Percentiles rank a stretch among this genome's conserved stretches.
These are phyloP conservation scores for Citrus trifoliata DNA, from an alignment of 345 rosid species.

Conservation along the genomic window DNA sequence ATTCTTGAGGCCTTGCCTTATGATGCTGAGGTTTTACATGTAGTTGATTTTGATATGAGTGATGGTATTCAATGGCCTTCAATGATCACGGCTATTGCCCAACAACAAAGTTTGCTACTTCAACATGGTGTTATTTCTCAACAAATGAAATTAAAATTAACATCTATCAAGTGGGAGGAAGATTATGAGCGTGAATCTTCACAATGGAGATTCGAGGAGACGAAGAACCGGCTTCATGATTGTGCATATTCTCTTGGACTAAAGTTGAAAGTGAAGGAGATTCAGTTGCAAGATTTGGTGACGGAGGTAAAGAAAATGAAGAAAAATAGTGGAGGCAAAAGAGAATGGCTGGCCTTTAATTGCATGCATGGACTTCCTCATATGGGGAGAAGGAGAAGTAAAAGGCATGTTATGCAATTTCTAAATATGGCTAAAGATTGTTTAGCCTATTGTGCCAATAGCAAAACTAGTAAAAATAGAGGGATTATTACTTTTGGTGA, in stretches of 20 bases:
- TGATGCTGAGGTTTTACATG: slow-evolving; percentile 26
- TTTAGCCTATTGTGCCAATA: neutral
- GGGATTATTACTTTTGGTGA: slow-evolving; percentile 38
- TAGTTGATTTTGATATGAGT: slow-evolving; percentile 51
- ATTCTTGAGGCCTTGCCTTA: slow-evolving; percentile 35
- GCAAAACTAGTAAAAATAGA: neutral
- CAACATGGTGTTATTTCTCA: neutral
- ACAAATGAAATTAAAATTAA: slow-evolving; percentile 13
- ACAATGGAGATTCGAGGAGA: slow-evolving; percentile 25
- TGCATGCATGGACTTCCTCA: slow-evolving; percentile 53
- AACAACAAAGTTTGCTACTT: neutral
- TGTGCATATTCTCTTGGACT: slow-evolving; percentile 27
- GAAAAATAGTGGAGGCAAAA: slow-evolving; percentile 12
- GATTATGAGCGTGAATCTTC: slow-evolving; percentile 3
- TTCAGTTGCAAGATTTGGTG: slow-evolving; percentile 28
- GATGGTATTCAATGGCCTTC: slow-evolving; percentile 57
- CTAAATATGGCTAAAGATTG: slow-evolving; percentile 24
- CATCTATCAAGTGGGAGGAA: slow-evolving; percentile 30
- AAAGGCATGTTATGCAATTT: slow-evolving; percentile 32
- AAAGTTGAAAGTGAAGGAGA: slow-evolving; percentile 31
- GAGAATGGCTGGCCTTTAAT: slow-evolving; percentile 43
- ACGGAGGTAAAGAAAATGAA: slow-evolving; percentile 24
- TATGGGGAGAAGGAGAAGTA: slow-evolving; percentile 32
- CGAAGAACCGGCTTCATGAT: slow-evolving; percentile 25
- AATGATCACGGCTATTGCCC: slow-evolving; percentile 34